Conservation (phyloP, 805 yeast genomes). For the Pichia kluyveri region DNA sequence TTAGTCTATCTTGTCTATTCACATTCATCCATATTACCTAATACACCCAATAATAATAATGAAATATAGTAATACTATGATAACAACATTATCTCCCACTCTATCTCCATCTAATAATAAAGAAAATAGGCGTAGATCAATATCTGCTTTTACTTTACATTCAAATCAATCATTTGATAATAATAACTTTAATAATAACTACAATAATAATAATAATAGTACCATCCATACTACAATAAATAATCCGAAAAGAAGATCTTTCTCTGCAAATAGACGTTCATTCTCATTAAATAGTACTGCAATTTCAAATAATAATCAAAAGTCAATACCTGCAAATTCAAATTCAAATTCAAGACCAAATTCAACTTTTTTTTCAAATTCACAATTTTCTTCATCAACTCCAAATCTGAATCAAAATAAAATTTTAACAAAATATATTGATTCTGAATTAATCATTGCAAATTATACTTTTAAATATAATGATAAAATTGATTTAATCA, state of each 20-base stretch:
- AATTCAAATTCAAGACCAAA: background rate
- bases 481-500: constrained; percentile 6
- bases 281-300: background rate
- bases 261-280: constrained; percentile 2
- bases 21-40: too few relatives aligned
- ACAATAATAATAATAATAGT: too few relatives aligned
- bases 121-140: constrained; percentile 3
- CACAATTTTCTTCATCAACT: constrained; percentile 8
- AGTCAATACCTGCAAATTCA: too few relatives aligned
- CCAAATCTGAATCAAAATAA: constrained; percentile 1
- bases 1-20: too few relatives aligned
- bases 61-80: too few relatives aligned
- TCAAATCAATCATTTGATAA: constrained; percentile 4
- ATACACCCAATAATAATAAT: too few relatives aligned
- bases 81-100: background rate
- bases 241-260: constrained; percentile 4
- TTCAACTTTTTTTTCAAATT: constrained; percentile 5
- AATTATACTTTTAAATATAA: constrained; percentile 6
- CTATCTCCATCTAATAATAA: background rate
- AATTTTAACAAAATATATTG: constrained; percentile 5
- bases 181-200: too few relatives aligned
- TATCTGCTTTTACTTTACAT: constrained; percentile 3
- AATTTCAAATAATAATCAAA: background rate
- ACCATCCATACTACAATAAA: too few relatives aligned
- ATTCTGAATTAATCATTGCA: constrained; percentile 17